Conservation (phyloP, 495 filamentous ascomycete genomes). For the Aspergillus baeticus region DNA sequence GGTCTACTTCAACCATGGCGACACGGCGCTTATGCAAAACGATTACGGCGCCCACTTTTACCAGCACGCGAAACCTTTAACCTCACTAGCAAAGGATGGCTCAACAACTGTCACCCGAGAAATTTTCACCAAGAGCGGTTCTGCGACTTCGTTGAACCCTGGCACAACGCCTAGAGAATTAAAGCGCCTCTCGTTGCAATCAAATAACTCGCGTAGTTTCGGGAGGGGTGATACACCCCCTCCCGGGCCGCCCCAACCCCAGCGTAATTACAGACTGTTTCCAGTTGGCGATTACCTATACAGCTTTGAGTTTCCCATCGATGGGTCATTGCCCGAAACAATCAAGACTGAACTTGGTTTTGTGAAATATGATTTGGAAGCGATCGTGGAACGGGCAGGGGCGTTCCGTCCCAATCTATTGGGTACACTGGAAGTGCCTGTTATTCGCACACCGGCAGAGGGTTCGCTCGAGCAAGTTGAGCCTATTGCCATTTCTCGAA, state of each 20-base stretch:
- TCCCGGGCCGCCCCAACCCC: conserved; percentile 60
- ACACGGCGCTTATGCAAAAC: conserved; percentile 65
- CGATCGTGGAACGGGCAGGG: conserved; percentile 82
- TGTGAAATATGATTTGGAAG: conserved; percentile 88
- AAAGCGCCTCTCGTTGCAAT: conserved; percentile 73
- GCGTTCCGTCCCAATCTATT: conserved; percentile 90
- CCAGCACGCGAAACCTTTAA: conserved; percentile 38
- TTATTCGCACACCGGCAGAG: conserved; percentile 88
- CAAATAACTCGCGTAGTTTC: conserved; percentile 79
- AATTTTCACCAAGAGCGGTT: conserved; percentile 39
- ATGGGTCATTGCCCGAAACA: conserved; percentile 88
- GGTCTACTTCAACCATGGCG: conserved; percentile 51
- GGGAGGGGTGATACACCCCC: conserved; percentile 71
- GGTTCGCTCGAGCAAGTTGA: conserved; percentile 91
- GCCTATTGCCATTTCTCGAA: conserved; percentile 93
- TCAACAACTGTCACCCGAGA: conserved; percentile 41
- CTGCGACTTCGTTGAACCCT: conserved; percentile 30
- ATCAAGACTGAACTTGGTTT: conserved; percentile 86
- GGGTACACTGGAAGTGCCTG: conserved; percentile 77
- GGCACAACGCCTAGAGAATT: conserved; percentile 45
- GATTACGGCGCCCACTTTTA: conserved; percentile 50
- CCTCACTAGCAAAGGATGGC: conserved; percentile 42
- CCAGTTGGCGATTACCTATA: conserved; percentile 90
- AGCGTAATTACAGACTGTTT: conserved; percentile 89
- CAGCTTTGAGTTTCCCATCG: conserved; percentile 90